These are phyloP conservation scores for Vickermania ingenoplastis DNA, from an alignment of 208 protist genomes.

Conservation along the genomic window DNA sequence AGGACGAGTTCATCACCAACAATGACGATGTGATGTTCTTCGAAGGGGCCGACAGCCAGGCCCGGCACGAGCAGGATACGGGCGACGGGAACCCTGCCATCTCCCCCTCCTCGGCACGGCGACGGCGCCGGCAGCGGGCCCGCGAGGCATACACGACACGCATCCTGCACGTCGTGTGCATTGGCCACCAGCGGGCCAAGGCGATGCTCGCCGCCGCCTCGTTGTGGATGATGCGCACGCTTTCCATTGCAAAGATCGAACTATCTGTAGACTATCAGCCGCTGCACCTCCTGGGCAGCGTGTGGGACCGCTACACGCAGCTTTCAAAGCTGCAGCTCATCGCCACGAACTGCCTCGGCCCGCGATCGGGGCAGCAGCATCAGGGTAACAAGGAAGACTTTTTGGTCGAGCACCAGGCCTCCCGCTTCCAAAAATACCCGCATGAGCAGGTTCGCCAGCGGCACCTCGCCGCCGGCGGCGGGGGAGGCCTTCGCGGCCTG, in stretches of 20 bases:
- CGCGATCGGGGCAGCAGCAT: background rate
- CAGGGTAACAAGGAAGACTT: background rate
- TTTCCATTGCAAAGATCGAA: background rate
- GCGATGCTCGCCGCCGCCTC: background rate
- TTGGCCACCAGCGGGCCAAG: background rate
- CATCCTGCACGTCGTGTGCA: background rate
- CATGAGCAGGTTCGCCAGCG: background rate
- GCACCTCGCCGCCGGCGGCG: background rate
- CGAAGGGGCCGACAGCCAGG: background rate
- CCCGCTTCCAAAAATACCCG: background rate
- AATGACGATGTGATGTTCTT: background rate
- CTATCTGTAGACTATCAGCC: background rate
- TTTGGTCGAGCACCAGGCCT: background rate
- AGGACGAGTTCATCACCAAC: background rate
- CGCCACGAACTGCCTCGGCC: background rate
- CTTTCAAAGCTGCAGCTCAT: background rate
- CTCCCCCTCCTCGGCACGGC: background rate
- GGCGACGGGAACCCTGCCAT: background rate
- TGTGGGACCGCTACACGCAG: background rate
- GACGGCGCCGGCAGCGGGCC: background rate
- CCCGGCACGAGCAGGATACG: background rate
- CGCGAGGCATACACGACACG: background rate
- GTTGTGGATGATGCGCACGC: background rate
- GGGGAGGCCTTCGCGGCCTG: conserved; percentile 1
- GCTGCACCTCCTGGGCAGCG: background rate